Conservation (phyloP, 2,329 filamentous ascomycete genomes). For the Diaporthe sp. region DNA sequence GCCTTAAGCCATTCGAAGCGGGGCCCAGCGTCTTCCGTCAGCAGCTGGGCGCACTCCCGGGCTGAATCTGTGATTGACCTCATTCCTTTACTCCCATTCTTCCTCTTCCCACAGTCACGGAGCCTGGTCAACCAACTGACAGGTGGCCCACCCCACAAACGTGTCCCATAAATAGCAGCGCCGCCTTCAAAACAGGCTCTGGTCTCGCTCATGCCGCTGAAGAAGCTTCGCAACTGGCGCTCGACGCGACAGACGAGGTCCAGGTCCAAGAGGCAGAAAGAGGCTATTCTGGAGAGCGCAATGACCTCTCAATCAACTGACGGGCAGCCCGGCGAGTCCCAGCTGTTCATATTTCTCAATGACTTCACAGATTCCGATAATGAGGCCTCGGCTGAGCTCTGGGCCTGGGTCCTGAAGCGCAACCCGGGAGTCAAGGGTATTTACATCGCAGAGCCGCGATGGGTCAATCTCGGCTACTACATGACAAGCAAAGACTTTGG, state of each 20-base stretch:
- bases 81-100: background rate
- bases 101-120: background rate
- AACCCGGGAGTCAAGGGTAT: slow-evolving; percentile 30
- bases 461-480: slow-evolving; percentile 38
- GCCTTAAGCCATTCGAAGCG: slow-evolving; percentile 6
- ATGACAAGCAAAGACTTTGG: slow-evolving; percentile 35
- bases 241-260: slow-evolving; percentile 35
- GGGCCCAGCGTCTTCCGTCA: background rate
- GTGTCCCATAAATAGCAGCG: slow-evolving; percentile 21
- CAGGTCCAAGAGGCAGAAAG: slow-evolving; percentile 27
- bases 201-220: slow-evolving; percentile 27
- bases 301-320: slow-evolving; percentile 31
- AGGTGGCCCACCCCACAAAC: background rate
- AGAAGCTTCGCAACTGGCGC: slow-evolving; percentile 35
- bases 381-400: slow-evolving; percentile 35
- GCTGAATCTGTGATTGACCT: slow-evolving; percentile 7
- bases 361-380: slow-evolving; percentile 40
- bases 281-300: slow-evolving; percentile 24
- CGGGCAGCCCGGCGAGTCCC: background rate
- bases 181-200: background rate
- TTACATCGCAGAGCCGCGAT: slow-evolving; percentile 39
- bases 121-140: slow-evolving; percentile 7
- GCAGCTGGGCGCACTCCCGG: background rate
- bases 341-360: slow-evolving; percentile 36
- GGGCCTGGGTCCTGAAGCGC: slow-evolving; percentile 16